These are phyloP conservation scores for Roridomyces roridus DNA, from an alignment of 768 basidiomycete genomes.

Conservation along the genomic window DNA sequence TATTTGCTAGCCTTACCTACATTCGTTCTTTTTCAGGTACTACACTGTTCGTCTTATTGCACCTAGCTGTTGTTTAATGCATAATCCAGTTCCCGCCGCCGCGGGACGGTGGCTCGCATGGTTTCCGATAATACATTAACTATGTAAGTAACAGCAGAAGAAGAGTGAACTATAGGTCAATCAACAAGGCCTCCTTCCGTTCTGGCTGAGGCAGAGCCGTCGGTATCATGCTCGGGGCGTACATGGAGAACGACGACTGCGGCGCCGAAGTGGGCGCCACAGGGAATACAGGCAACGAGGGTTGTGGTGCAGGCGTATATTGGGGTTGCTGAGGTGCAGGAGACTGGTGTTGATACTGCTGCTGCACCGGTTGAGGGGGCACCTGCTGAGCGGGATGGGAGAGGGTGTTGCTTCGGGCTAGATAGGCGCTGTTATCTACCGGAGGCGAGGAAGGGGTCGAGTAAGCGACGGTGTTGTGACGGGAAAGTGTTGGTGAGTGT, in stretches of 20 bases:
- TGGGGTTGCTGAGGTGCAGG: constrained; percentile 23
- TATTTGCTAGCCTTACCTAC: no score
- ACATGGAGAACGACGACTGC: constrained; percentile 54
- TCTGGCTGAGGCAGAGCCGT: constrained; percentile 63
- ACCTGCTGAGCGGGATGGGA: constrained; percentile 23
- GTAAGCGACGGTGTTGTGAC: constrained; percentile 34
- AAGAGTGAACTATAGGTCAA: constrained; percentile 55
- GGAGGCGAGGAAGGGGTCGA: constrained; percentile 14
- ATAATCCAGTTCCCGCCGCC: no score
- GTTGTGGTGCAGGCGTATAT: constrained; percentile 32
- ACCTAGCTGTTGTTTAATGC: no score
- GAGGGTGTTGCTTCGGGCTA: constrained; percentile 21
- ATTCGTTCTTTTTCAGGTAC: no score
- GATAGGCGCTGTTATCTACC: constrained; percentile 17
- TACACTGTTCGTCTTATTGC: no score
- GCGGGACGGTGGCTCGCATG: no score
- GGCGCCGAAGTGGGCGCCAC: constrained; percentile 65
- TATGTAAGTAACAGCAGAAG: no score
- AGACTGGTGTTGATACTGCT: constrained; percentile 21
- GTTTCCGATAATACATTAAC: no score
- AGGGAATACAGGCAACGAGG: constrained; percentile 66
- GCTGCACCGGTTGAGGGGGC: no score
- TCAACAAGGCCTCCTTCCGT: constrained; percentile 67
- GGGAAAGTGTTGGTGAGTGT: constrained; percentile 22
- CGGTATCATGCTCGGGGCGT: constrained; percentile 41